Conservation (phyloP, 495 filamentous ascomycete species). For the Glutinoglossum americanum region DNA sequence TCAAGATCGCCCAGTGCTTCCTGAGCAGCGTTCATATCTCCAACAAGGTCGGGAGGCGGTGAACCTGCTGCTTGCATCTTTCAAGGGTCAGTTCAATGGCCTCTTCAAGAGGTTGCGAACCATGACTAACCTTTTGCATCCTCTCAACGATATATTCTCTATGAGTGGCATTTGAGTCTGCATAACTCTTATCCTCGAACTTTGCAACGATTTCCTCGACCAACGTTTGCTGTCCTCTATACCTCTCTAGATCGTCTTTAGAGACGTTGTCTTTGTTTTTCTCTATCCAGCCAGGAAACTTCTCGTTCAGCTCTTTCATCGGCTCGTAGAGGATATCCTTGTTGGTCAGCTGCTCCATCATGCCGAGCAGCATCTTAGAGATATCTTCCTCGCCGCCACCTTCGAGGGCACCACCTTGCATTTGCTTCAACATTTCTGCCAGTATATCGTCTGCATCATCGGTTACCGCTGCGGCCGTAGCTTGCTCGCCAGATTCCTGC, state of each 20-base stretch:
- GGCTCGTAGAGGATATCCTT: slow-evolving; percentile 94
- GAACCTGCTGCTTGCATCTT: slow-evolving; percentile 90
- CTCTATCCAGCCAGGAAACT: slow-evolving; percentile 74
- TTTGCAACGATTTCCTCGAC: slow-evolving; percentile 71
- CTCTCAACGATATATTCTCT: slow-evolving; percentile 84
- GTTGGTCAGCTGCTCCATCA: slow-evolving; percentile 97
- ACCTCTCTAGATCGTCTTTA: slow-evolving; percentile 52
- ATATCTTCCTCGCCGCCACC: slow-evolving; percentile 65
- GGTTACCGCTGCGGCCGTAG: slow-evolving; percentile 50
- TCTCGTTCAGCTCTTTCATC: slow-evolving; percentile 87
- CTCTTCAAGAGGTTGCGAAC: not conserved
- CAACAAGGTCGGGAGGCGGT: slow-evolving; percentile 73
- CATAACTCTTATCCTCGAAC: slow-evolving; percentile 62
- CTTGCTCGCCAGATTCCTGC: slow-evolving; percentile 64
- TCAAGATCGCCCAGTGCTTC: slow-evolving; percentile 49
- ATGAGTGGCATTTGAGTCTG: slow-evolving; percentile 60
- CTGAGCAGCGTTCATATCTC: slow-evolving; percentile 62
- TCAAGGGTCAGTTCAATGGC: slow-evolving; percentile 8
- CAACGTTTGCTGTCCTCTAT: slow-evolving; percentile 60
- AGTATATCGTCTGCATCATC: slow-evolving; percentile 22
- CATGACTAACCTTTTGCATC: slow-evolving; percentile 72
- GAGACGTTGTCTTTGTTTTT: slow-evolving; percentile 44
- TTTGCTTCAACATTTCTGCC: slow-evolving; percentile 2
- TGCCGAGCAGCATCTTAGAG: slow-evolving; percentile 76
- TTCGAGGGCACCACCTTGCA: slow-evolving; percentile 29